A percentile compares a stretch with the other conserved stretches of the same genome.
Conservation (phyloP, 2,329 filamentous ascomycete species). For the Xylariaceae sp. region DNA sequence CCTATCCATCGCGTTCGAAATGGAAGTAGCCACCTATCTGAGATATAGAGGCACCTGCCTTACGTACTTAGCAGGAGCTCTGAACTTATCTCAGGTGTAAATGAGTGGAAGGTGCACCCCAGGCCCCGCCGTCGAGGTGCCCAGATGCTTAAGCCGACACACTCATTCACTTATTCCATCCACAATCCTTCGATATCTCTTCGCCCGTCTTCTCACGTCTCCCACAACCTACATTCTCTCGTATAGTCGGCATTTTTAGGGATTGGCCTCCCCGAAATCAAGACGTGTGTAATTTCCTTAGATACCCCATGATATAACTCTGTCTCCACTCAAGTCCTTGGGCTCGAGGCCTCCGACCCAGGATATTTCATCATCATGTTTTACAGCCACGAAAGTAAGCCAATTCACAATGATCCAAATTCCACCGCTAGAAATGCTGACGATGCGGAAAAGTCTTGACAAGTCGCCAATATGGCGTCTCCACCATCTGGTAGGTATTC, state of each 20-base stretch:
- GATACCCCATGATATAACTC: background rate
- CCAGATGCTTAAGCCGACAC: background rate
- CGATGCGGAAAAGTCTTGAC: slow-evolving; percentile 58
- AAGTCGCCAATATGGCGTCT: slow-evolving; percentile 81
- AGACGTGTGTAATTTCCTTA: background rate
- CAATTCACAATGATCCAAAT: background rate
- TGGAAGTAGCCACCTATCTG: background rate
- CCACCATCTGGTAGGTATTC: slow-evolving; percentile 78
- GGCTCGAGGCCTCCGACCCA: background rate
- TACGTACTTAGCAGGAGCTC: background rate
- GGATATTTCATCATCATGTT: slow-evolving; percentile 59
- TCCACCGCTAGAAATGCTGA: background rate
- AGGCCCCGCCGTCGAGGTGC: no score
- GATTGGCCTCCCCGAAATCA: no score
- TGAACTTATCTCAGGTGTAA: background rate
- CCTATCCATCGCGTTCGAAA: background rate
- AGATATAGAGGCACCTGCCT: no score
- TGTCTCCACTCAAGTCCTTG: background rate
- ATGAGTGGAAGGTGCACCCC: background rate
- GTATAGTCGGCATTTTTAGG: no score
- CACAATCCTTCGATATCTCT: no score
- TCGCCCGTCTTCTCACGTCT: no score
- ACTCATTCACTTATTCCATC: background rate
- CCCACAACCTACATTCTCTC: no score
- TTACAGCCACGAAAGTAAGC: slow-evolving; percentile 88